These are phyloP conservation scores for Chlorella sp. DNA, from an alignment of 139 green algal genomes.

Conservation along the genomic window DNA sequence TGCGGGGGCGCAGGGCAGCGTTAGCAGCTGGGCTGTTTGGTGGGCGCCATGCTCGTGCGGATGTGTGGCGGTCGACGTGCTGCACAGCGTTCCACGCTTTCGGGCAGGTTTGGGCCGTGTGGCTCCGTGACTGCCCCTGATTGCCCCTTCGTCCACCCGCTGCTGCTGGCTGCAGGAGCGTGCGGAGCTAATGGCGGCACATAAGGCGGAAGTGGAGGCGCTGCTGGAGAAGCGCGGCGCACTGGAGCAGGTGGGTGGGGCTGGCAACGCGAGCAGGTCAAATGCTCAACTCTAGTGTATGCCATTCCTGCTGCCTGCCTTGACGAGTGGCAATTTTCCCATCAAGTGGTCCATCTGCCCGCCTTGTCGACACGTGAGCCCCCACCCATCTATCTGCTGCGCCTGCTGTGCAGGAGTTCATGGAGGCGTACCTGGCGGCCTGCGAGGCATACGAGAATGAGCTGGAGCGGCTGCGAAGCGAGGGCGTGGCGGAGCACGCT, in stretches of 20 bases:
- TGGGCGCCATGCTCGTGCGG: not conserved
- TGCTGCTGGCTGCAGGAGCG: conserved; percentile 24
- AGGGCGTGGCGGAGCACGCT: conserved; percentile 1
- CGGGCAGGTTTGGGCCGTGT: no score
- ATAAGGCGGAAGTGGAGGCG: conserved; percentile 20
- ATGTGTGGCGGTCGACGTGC: not conserved
- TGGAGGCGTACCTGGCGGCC: conserved; percentile 38
- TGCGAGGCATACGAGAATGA: conserved; percentile 36
- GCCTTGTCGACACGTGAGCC: no score
- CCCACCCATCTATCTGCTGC: no score
- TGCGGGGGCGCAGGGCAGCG: not conserved
- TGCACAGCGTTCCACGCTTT: not conserved
- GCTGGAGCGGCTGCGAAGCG: conserved; percentile 29
- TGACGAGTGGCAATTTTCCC: no score
- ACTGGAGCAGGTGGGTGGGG: not conserved
- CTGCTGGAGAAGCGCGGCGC: conserved; percentile 31
- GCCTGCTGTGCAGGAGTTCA: not conserved
- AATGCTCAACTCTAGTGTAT: no score
- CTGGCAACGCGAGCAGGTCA: no score
- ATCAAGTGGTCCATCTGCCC: no score
- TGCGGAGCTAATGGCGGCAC: conserved; percentile 9
- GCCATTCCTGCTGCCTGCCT: no score
- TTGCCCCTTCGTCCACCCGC: not conserved
- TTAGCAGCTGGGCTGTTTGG: not conserved
- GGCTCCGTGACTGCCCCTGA: no score